Base-by-base conservation (phyloP, 2,329 filamentous ascomycete genomes). In the Ceratocystis cacaofunesta region DNA sequence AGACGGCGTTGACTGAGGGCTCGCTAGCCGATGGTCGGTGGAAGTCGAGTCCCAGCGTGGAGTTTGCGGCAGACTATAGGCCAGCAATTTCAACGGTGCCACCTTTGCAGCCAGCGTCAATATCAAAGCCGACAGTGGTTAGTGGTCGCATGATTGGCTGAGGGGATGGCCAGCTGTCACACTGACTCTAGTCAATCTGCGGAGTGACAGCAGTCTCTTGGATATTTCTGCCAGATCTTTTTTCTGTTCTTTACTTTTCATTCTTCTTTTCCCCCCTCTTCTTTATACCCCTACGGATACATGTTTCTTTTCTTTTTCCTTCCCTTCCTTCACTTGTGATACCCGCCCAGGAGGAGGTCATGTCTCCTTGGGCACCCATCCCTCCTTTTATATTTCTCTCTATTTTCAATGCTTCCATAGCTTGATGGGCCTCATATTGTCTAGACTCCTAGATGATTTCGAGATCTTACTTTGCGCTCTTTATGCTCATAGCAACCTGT, bases 71-170 rank as follows among this genome's bases (percentile, higher is more conserved):
- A 2, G 61, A 61, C 41, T 63, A 62, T 30, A 52, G 60, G 17
- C 46, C 61, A 6, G 30, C n/a, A 3, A 36, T 43, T 5, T 28
- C 25, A 12, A 44, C 66, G 6, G 63, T 65, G 25, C 52, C 66
- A 17, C 41, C 66, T 6, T 46, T 50, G 25, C 50, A 43, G 15
- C 44, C 58, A 10, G 57, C 63, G 4, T n/a, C 63, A n/a, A 67
- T 72, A 25, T 68, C 74, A 41, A 70, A 79, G 48, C 79, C 80
- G 69, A 76, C 79, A 36, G 79, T 84, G 46, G 79, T 81, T 68
- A 82, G 78, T 69, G 80, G 80, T 50, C 78, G 80, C 61, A 78
- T 78, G 2, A 72, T 82, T 66, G 79, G 79, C 44, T 82, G 72
- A 77, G 66, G 36, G 15, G 7, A 30, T 10, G 22, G 32, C 10